Evolutionary conservation across 495 filamentous ascomycete genomes (phyloP), one percentile per base, ranked within the genome.

Genomic region (Penicillium flavigenum): DNA sequence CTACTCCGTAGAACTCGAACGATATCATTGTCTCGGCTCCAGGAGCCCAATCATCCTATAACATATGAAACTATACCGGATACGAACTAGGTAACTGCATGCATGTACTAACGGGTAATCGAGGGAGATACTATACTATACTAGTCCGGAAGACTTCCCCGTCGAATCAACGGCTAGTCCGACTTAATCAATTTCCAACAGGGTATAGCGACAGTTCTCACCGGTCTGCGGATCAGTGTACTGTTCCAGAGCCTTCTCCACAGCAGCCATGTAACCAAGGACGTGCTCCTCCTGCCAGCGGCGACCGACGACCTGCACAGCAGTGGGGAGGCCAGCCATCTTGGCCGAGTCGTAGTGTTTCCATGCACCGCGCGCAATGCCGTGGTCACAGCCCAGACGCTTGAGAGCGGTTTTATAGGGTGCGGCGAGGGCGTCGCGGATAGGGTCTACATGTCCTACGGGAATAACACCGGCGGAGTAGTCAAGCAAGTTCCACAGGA

Each of bases 241-340:
- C 46, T 81, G 73, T n/a, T 86, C 87, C 39, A 96, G 70, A 0
- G 86, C 88, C 57, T 83, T 77, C 69, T 96, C 88, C 8, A 95
- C 74, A 48, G 81, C 80, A 64, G 87, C 79, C 93, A 98, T 96
- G 20, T 89, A 79, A 0, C 87, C 87, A 57, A 96, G 72, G 12
- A 96, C 90, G 74, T 95, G 95, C 79, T 97, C 94, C 70, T 98
- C 93, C 69, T 96, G 83, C 67, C 96, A 79, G 31, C 92, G 79
- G 54, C 88, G 81, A 8, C 91, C 92, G 1, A 96, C 88, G 6
- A 97, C 77, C 72, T 97, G 94, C 36, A 96, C 83, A 0, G 81
- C 92, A 3, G 96, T 91, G 0, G 93, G 92, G 58, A 97, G 75
- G 5, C 91, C 92, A 36, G 89, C 84, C 91, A 97, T 97, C 52